Evolutionary conservation across 2,329 filamentous ascomycete species (phyloP).

Genomic region (Botryosphaeria dothidea): DNA sequence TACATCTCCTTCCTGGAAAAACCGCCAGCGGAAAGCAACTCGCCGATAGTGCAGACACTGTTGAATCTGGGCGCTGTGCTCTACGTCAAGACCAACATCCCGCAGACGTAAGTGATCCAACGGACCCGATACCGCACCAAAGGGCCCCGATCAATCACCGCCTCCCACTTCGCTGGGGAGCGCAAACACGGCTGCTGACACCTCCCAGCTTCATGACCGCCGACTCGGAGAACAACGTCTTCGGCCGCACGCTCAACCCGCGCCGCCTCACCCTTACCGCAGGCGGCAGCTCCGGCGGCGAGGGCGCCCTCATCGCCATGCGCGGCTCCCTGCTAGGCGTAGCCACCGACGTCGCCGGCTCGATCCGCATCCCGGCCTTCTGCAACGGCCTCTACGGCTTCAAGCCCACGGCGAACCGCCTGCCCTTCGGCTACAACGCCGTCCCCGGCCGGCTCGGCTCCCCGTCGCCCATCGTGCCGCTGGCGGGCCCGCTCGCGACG

Average conservation of each 20-base stretch:
- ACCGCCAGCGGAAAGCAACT: conserved; percentile 32
- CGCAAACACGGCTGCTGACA: background rate
- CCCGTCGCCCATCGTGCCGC: conserved; percentile 35
- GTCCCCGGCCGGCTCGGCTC: conserved; percentile 15
- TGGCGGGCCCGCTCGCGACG: conserved; percentile 47
- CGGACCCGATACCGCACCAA: conserved; percentile 41
- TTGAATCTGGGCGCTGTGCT: conserved; percentile 48
- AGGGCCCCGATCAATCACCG: no score
- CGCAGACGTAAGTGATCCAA: conserved; percentile 39
- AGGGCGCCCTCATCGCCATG: conserved; percentile 61
- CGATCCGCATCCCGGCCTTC: conserved; percentile 81
- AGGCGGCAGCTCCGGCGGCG: conserved; percentile 68
- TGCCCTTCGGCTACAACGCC: conserved; percentile 42
- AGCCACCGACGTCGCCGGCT: conserved; percentile 62
- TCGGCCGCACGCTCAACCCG: conserved; percentile 65
- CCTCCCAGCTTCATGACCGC: conserved; percentile 35
- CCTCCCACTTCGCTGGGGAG: conserved; percentile 31
- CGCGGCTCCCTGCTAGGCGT: conserved; percentile 61
- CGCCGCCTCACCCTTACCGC: conserved; percentile 60
- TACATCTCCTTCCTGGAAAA: conserved; percentile 50
- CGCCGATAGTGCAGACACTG: conserved; percentile 39
- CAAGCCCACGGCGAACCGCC: conserved; percentile 46
- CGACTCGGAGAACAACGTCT: conserved; percentile 63
- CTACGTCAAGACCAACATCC: conserved; percentile 56
- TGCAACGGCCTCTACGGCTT: conserved; percentile 52